phyloP scores from a whole-genome alignment of 2,329 filamentous ascomycete genomes.

The Periconia macrospinosa region DNA sequence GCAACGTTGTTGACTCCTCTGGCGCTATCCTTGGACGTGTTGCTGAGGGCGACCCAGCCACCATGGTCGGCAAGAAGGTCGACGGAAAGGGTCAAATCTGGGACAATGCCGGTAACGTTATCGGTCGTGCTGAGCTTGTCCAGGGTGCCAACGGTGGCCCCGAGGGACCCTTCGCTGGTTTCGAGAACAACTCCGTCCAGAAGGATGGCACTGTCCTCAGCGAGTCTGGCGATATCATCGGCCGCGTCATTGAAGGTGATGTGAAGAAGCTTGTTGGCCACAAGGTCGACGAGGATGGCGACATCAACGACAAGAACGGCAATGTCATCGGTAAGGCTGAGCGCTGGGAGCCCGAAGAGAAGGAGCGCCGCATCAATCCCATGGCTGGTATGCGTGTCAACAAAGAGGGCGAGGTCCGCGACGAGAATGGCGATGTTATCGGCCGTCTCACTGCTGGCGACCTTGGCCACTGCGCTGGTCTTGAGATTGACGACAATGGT shows the following conservation, averaged over 20 bases:
- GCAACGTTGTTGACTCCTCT: constrained; percentile 62
- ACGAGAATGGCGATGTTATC: constrained; percentile 54
- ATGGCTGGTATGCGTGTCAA: constrained; percentile 60
- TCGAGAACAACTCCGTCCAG: constrained; percentile 57
- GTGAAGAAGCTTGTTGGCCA: constrained; percentile 55
- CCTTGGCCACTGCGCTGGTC: constrained; percentile 55
- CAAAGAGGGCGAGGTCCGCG: constrained; percentile 56
- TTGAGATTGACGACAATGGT: constrained; percentile 56
- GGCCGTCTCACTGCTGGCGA: constrained; percentile 55
- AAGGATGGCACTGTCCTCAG: constrained; percentile 61
- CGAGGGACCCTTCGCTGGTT: constrained; percentile 63
- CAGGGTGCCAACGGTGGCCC: constrained; percentile 53
- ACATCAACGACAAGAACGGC: constrained; percentile 57
- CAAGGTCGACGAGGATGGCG: constrained; percentile 55
- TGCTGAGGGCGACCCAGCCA: constrained; percentile 58
- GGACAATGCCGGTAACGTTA: constrained; percentile 64
- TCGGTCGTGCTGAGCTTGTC: constrained; percentile 61
- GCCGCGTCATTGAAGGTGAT: constrained; percentile 54
- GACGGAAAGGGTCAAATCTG: constrained; percentile 66
- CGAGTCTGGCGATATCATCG: constrained; percentile 49
- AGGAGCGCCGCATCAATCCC: constrained; percentile 59
- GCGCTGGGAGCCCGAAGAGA: constrained; percentile 57
- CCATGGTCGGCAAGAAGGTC: constrained; percentile 63
- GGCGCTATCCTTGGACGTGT: constrained; percentile 63
- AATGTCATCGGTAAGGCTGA: constrained; percentile 57